Evolutionary conservation across 768 basidiomycete genomes (phyloP), one percentile per base, ranked within the genome.

Genomic region (Gymnopilus junonius): DNA sequence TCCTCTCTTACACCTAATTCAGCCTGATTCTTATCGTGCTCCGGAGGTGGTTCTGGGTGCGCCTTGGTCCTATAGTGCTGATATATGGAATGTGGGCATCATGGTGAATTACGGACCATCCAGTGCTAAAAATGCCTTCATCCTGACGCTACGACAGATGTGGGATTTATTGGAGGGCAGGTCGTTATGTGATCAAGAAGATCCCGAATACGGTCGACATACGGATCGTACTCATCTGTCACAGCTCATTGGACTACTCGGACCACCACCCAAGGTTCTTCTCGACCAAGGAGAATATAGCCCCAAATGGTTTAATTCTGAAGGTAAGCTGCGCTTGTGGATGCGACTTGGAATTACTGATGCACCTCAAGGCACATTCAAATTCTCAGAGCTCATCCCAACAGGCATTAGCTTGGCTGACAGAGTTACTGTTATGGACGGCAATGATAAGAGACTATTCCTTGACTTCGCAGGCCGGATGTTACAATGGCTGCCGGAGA

Each of bases 21-120:
- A 61, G 31, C 53, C 60, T 34, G 34, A 55, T n/a, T 34, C 39
- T 12, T 55, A 55, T 37, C 39, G 60, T 48, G 51, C 54, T 29
- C 60, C 51, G 8, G 42, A 61, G 34, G 60, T 42, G 6, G 55
- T 20, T 23, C 42, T 61, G 8, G 53, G 53, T 14, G 53, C 39
- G 17, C 43, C 60, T 45, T 61, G 53, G 53, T 42, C 60, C n/a
- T 55, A 61, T 42, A 27, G 35, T 42, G 40, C 51, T 11, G 59
- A 61, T 55, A 61, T 61, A 61, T 61, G 60, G 53, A 61, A 61
- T 31, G 17, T 61, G n/a, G 51, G 60, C 12, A n/a, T 46, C 6
- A 45, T 55, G 53, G 60, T 45, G 27, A 25, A 34, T 55, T 25
- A 15, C 39, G 8, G 27, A 7, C 51, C 17, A 11, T 35, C 21